A percentile compares a stretch with the other conserved stretches of the same genome.
These are phyloP conservation scores for Tubosaeta sp. DNA, from an alignment of 768 basidiomycete genomes.

Conservation along the genomic window DNA sequence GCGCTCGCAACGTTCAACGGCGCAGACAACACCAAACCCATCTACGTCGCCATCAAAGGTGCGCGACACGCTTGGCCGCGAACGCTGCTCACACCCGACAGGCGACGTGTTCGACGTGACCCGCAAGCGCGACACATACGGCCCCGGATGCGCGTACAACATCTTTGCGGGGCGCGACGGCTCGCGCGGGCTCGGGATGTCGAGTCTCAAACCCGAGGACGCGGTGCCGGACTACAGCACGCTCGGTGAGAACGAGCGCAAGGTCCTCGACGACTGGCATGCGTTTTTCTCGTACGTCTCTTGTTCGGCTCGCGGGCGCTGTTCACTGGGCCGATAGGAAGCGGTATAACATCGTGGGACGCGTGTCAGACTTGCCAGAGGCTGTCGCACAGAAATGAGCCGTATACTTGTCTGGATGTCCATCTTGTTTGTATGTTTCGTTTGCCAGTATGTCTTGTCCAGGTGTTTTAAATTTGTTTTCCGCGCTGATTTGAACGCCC, in stretches of 20 bases:
- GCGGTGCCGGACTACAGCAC: conserved; percentile 83
- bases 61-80: conserved; percentile 19
- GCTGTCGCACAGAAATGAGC: conserved; percentile 23
- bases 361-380: conserved; percentile 53
- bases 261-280: conserved; percentile 87
- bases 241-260: conserved; percentile 66
- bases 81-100: conserved; percentile 24
- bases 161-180: conserved; percentile 95
- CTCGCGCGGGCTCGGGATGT: conserved; percentile 84
- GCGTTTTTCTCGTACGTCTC: conserved; percentile 78
- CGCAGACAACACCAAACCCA: conserved; percentile 55
- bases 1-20: conserved; percentile 73
- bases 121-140: conserved; percentile 84
- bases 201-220: conserved; percentile 80
- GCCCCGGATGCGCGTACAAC: conserved; percentile 70
- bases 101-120: conserved; percentile 91
- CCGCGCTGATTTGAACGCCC: not conserved
- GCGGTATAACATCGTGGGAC: conserved; percentile 85
- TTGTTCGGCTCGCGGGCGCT: not conserved
- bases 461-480: not conserved
- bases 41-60: conserved; percentile 95
- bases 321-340: conserved; percentile 43
- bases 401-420: not conserved
- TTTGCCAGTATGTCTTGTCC: not conserved
- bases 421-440: not conserved